These are phyloP conservation scores for Rhizopus sp. DNA, from an alignment of 371 early-diverging fungal species.

Conservation along the genomic window DNA sequence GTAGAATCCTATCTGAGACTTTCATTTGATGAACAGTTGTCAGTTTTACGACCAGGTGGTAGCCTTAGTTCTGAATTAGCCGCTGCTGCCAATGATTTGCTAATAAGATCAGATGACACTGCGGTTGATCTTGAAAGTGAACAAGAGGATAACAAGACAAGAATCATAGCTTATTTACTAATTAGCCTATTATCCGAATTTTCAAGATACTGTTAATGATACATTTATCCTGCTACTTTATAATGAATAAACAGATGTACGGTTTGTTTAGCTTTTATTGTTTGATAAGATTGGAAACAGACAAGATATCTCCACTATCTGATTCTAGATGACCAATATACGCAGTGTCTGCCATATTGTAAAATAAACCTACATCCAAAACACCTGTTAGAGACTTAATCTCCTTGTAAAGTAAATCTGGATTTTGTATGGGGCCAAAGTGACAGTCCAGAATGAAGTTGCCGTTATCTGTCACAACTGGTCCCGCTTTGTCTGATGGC, in stretches of 20 bases:
- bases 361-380: constrained; percentile 91
- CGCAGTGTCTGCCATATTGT: constrained; percentile 78
- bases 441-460: constrained; percentile 90
- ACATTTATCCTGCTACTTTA: too few relatives aligned
- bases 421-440: constrained; percentile 75
- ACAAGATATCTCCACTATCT: background rate
- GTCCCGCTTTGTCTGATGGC: constrained; percentile 85
- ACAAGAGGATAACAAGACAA: background rate
- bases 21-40: constrained; percentile 12
- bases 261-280: too few relatives aligned
- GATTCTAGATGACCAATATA: constrained; percentile 71
- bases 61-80: background rate
- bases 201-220: constrained; percentile 2
- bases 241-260: too few relatives aligned
- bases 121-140: background rate
- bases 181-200: constrained; percentile 15
- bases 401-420: constrained; percentile 53
- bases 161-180: background rate
- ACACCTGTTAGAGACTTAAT: constrained; percentile 83
- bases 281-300: background rate
- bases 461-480: constrained; percentile 94
- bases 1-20: constrained; percentile 21
- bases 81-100: background rate
- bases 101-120: background rate
- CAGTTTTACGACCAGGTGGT: background rate